Evolutionary conservation across 164 flowering plant genomes (phyloP).

Genomic region (Dillenia suffruticosa): DNA sequence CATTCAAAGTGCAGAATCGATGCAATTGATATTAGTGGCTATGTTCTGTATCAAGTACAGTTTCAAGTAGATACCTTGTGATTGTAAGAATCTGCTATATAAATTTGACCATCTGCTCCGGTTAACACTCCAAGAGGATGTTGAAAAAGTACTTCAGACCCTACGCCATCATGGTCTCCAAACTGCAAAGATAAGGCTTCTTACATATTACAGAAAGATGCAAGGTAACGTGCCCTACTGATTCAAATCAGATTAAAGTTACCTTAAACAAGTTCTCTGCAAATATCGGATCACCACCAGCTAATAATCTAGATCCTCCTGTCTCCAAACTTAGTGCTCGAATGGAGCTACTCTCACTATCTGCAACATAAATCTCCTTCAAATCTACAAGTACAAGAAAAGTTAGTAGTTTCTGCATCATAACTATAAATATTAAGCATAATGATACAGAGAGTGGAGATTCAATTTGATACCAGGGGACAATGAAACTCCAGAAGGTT

Average conservation of each 20-base stretch:
- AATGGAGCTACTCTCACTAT: conserved; percentile 98
- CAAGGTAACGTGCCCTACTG: too few relatives aligned
- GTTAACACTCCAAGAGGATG: conserved; percentile 89
- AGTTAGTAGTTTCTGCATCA: background rate
- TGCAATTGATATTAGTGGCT: background rate
- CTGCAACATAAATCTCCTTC: conserved; percentile 74
- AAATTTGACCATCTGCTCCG: conserved; percentile 66
- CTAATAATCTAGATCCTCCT: conserved; percentile 85
- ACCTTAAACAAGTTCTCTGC: conserved; percentile 90
- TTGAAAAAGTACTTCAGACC: conserved; percentile 91
- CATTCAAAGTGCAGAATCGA: too few relatives aligned
- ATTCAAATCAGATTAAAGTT: conserved; percentile 5
- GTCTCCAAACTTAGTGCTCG: conserved; percentile 76
- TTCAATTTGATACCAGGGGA: conserved; percentile 56
- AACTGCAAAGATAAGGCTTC: conserved; percentile 40
- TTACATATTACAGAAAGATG: too few relatives aligned
- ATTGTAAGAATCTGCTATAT: conserved; percentile 86
- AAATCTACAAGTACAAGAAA: conserved; percentile 32
- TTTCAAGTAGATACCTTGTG: conserved; percentile 59
- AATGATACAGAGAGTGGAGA: too few relatives aligned
- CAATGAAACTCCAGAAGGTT: conserved; percentile 89
- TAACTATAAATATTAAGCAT: too few relatives aligned
- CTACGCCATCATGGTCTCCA: conserved; percentile 92
- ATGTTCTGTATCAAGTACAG: background rate
- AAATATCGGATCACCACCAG: conserved; percentile 88